A percentile compares a stretch with the other conserved stretches of the same genome.
These are phyloP conservation scores for Prunella vulgaris DNA, from an alignment of 257 asterid genomes.

Conservation along the genomic window DNA sequence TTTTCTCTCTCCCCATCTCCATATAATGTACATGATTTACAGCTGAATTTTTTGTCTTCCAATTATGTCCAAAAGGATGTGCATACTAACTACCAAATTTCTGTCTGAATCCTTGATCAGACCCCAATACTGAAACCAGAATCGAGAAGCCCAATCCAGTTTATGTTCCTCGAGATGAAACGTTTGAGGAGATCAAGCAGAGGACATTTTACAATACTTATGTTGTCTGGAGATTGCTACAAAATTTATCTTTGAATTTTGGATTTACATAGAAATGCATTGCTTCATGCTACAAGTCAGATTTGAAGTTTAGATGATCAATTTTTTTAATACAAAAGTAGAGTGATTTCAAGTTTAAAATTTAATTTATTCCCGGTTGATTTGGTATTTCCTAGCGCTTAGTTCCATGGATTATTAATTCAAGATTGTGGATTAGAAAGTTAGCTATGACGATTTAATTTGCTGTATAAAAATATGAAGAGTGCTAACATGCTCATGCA, in stretches of 20 bases:
- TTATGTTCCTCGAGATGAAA: slow-evolving; percentile 90
- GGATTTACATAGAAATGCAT: background rate
- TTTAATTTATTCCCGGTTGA: no score
- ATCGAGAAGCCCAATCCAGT: slow-evolving; percentile 84
- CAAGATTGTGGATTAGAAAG: background rate
- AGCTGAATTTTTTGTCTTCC: background rate
- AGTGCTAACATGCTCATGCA: background rate
- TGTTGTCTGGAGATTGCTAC: no score
- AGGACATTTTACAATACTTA: no score
- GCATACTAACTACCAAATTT: background rate
- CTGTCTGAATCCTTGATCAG: slow-evolving; percentile 31
- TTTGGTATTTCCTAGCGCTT: background rate
- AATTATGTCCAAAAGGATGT: background rate
- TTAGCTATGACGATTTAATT: background rate
- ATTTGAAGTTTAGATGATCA: background rate
- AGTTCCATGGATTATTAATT: background rate
- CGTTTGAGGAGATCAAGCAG: slow-evolving; percentile 84
- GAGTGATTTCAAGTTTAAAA: background rate
- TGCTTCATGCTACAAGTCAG: background rate
- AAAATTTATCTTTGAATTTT: no score
- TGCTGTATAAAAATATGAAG: background rate
- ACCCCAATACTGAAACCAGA: slow-evolving; percentile 53
- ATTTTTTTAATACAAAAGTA: background rate
- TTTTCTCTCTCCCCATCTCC: background rate
- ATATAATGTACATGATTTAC: background rate